Base-by-base conservation (phyloP, 2,329 filamentous ascomycete genomes). In the Fusarium pininemorale region DNA sequence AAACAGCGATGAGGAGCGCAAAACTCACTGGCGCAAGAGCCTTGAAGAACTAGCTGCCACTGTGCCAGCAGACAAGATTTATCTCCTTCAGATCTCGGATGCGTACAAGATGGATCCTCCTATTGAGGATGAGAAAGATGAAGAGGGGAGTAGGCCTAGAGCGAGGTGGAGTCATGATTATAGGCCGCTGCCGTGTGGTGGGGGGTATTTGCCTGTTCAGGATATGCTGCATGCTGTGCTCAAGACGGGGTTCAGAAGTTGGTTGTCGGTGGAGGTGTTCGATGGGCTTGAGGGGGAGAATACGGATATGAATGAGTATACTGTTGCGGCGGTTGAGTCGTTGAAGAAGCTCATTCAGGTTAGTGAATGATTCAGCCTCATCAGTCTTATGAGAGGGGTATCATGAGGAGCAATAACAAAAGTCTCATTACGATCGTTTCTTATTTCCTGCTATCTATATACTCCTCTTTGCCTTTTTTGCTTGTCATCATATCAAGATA, bases 61-160 rank as follows among this genome's bases (percentile, higher is more conserved):
- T 0, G 81, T 95, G 0, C 91, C 92, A 0, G 82, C 86, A 1
- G 90, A 93, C 5, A 94, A 93, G 83, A 94, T 95, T 44, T 95
- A 89, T 78, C 83, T 95, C 0, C 80, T 95, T 6, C 93, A 95
- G 79, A 91, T 95, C 60, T 92, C 89, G 7, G 93, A 96, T 79
- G 93, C 90, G 1, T 95, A 94, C 79, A 90, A 87, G 74, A 86
- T 90, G 42, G 83, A 85, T 1, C 82, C 85, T 8, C 90, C 92
- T 0, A 78, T 95, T 10, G 80, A 85, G 28, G 81, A 87, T 50
- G 26, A 55, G 12, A 76, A 80, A 1, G 85, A 89, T 39, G 83
- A 87, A 30, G 81, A 83, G 11, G 91, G 90, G 0, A 75, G 91
- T 48, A 81, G 90, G 37, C 90, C 92, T 0, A 84, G 91, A 39